phyloP scores from a whole-genome alignment of 495 filamentous ascomycete species.

The Talaromyces thailandensis region DNA sequence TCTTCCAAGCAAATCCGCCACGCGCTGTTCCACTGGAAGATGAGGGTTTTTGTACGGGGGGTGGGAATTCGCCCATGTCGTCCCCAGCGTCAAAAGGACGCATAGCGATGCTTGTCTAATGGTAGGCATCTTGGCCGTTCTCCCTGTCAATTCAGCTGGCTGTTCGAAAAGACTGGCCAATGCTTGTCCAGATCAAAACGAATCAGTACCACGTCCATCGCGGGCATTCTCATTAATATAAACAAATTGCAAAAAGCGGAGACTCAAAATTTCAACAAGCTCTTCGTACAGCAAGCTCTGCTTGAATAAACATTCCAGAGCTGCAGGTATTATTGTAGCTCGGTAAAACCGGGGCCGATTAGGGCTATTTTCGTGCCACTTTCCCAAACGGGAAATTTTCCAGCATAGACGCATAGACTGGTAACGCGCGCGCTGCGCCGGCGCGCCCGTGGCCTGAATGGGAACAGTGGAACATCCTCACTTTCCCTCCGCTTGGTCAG shows the following conservation, averaged over 20 bases:
- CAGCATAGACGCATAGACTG: too few relatives aligned
- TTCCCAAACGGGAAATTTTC: slow-evolving; percentile 3
- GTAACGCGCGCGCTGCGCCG: too few relatives aligned
- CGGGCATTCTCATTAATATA: background rate
- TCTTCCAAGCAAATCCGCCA: slow-evolving; percentile 52
- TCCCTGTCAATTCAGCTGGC: background rate
- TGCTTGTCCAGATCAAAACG: background rate
- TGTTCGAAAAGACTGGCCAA: background rate
- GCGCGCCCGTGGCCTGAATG: too few relatives aligned
- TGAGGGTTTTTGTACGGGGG: slow-evolving; percentile 51
- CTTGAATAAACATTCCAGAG: background rate
- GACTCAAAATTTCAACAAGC: background rate
- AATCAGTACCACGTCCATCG: background rate
- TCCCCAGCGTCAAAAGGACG: background rate
- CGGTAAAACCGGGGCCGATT: background rate
- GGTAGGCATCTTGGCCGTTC: background rate
- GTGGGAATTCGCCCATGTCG: background rate
- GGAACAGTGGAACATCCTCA: too few relatives aligned
- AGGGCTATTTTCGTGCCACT: background rate
- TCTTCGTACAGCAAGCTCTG: background rate
- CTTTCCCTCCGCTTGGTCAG: too few relatives aligned
- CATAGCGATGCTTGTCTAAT: background rate
- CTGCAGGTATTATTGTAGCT: background rate
- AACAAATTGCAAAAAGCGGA: background rate
- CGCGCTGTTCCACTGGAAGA: slow-evolving; percentile 49